phyloP scores from a whole-genome alignment of 2,329 filamentous ascomycete species.

The Cercospora sojina region DNA sequence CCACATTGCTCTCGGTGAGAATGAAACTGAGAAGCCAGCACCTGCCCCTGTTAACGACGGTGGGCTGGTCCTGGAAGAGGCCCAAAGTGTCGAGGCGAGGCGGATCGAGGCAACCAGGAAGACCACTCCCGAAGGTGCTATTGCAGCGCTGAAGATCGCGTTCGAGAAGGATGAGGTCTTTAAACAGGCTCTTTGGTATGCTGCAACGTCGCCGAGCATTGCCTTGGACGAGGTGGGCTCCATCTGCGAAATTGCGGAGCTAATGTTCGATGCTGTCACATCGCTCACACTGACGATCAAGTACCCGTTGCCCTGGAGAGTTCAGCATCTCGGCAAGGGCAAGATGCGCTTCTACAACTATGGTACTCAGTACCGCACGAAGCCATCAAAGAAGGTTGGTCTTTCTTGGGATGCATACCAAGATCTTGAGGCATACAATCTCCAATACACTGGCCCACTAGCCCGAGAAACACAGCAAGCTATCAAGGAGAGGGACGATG shows the following conservation, averaged over 20 bases:
- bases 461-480: conserved; percentile 21
- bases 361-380: conserved; percentile 28
- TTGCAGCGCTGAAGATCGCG: conserved; percentile 56
- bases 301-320: conserved; percentile 59
- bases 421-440: conserved; percentile 30
- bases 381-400: conserved; percentile 27
- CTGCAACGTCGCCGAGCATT: conserved; percentile 52
- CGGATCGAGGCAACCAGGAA: conserved; percentile 55
- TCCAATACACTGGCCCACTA: conserved; percentile 36
- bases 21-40: conserved; percentile 36
- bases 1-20: conserved; percentile 58
- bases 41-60: conserved; percentile 40
- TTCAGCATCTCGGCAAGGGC: conserved; percentile 54
- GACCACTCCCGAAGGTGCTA: conserved; percentile 57
- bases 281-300: conserved; percentile 52
- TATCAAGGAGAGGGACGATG: conserved; percentile 14
- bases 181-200: conserved; percentile 56
- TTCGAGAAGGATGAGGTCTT: conserved; percentile 51
- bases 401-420: conserved; percentile 35
- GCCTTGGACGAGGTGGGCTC: conserved; percentile 56
- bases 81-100: conserved; percentile 52
- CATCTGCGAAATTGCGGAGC: conserved; percentile 57
- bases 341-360: conserved; percentile 37
- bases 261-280: conserved; percentile 56
- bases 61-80: conserved; percentile 58